A percentile compares a stretch with the other conserved stretches of the same genome.
phyloP scores from a whole-genome alignment of 139 green algal species.

The Tetraselmis striata region DNA sequence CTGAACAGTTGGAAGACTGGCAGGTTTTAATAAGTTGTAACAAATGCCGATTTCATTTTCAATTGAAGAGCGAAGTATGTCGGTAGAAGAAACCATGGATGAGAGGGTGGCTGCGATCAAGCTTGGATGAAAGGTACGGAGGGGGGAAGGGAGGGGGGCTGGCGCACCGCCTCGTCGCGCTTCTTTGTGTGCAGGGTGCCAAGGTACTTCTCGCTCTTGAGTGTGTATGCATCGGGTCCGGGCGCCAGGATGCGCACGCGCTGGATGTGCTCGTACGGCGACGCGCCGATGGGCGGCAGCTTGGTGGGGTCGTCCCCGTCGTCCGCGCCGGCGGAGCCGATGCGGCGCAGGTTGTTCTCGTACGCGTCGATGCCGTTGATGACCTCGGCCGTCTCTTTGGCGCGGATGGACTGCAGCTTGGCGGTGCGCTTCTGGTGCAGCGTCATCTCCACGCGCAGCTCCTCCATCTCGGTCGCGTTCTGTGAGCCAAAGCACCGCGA shows the following conservation, averaged over 20 bases:
- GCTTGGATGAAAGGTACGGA: too few relatives aligned
- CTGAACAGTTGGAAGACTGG: too few relatives aligned
- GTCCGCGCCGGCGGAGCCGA: conserved; percentile 28
- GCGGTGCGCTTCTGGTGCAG: conserved; percentile 32
- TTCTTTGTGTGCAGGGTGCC: conserved; percentile 35
- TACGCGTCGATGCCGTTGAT: conserved; percentile 57
- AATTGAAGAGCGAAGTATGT: too few relatives aligned
- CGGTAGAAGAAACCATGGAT: too few relatives aligned
- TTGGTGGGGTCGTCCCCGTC: conserved; percentile 5
- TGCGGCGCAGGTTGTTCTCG: conserved; percentile 64
- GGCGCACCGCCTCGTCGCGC: conserved; percentile 36
- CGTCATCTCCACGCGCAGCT: conserved; percentile 56
- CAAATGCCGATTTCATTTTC: too few relatives aligned
- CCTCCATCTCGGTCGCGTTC: conserved; percentile 43
- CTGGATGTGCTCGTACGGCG: conserved; percentile 4
- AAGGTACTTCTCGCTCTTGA: conserved; percentile 45
- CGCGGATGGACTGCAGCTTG: conserved; percentile 26
- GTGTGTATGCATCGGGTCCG: conserved; percentile 25
- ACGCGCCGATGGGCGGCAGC: not conserved
- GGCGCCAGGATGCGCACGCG: conserved; percentile 5
- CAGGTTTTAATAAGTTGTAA: too few relatives aligned
- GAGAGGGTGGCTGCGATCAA: too few relatives aligned
- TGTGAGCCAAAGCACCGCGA: too few relatives aligned
- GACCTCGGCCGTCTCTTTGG: conserved; percentile 28
- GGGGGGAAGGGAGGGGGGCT: too few relatives aligned